Base-by-base conservation (phyloP, 805 yeast species). In the Lachancea sp. region DNA sequence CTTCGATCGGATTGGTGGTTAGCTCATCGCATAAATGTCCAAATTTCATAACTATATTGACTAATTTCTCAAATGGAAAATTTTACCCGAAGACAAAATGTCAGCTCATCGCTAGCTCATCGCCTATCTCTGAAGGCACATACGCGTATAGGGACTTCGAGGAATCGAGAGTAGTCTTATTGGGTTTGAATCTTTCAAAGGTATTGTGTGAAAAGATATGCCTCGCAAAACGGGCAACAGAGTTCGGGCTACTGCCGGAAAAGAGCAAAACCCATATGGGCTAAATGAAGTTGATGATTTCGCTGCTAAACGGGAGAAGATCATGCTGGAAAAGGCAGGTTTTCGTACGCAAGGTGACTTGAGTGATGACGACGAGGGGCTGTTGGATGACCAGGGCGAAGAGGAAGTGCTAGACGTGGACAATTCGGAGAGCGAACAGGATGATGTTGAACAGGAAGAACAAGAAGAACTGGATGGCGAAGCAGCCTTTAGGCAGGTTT, bases 281-380 rank as follows among this genome's bases (percentile, higher is more conserved):
- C 55, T 74, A 22, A 77, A 78, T 56, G 89, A 82, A 49, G 79
- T 82, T 8, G 90, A 83, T 52, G 75, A 74, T 8, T 83, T 81
- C 59, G 78, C 77, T 47, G 72, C 74, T 5, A 75, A 72, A 39
- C 69, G n/a, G n/a, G n/a, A n/a, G n/a, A n/a, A n/a, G n/a, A n/a
- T n/a, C n/a, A n/a, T n/a, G n/a, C n/a, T n/a, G n/a, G n/a, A n/a
- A n/a, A n/a, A n/a, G 26, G 83, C 86, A 0, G 80, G 78, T 0
- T 60, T 72, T 21, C 63, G 63, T 17, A 58, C 64, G 9, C 47
- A 56, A 5, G 64, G 61, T 2, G 69, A 64, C 3, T n/a, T n/a
- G n/a, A 68, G 64, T 5, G 70, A 61, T 12, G 65, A 68, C 21
- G 70, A 74, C 15, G 83, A 80, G 13, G 64, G 57, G 2, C 66